Base-by-base conservation (phyloP, 495 filamentous ascomycete species). In the Lasiosphaeris hirsuta region DNA sequence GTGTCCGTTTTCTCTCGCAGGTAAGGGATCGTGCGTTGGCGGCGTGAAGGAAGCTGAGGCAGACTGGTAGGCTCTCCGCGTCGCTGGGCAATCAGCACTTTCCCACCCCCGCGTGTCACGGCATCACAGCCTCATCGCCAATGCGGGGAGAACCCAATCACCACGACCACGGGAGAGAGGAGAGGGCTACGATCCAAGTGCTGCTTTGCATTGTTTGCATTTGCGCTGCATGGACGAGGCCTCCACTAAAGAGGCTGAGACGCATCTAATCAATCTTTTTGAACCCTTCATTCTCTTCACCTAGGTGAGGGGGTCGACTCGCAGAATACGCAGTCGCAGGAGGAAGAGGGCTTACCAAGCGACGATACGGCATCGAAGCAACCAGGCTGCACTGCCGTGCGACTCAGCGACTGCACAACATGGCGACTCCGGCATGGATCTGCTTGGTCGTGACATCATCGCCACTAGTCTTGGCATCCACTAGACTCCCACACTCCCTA, bases 391-490 rank as follows among this genome's bases (percentile, higher is more conserved):
- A 30, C 23, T 46, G 11, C 38, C 38, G 14, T 41, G 38, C 38
- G 38, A 41, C 11, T 7, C 7, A 7, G 23, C 23, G 23, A 30
- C 23, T 41, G 38, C 38, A 41, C 3, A 41, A 11, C 38, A 41
- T 41, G 11, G 10, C 3, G 11, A 41, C 38, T n/a, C 14, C 13
- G 34, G 14, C 1, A 15, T 15, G 17, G 17, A 3, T 51, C 10
- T 51, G 40, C 53, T 55, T 55, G 53, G 53, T 41, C 33, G 34
- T 55, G 53, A 55, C 43, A 46, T 55, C 53, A 55, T 55, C 35
- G 53, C 53, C 53, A 55, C 41, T 33, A 7, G 23, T 5, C 23
- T 30, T 30, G 23, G 23, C 23, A 30, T 30, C 23, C 23, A 30
- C 23, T 5, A 30, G 23, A 30, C 23, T 30, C 23, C 2, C 23